Evolutionary conservation across 2,329 filamentous ascomycete genomes (phyloP), one percentile per base, ranked within the genome.

Genomic region (Aspergillus sp.): DNA sequence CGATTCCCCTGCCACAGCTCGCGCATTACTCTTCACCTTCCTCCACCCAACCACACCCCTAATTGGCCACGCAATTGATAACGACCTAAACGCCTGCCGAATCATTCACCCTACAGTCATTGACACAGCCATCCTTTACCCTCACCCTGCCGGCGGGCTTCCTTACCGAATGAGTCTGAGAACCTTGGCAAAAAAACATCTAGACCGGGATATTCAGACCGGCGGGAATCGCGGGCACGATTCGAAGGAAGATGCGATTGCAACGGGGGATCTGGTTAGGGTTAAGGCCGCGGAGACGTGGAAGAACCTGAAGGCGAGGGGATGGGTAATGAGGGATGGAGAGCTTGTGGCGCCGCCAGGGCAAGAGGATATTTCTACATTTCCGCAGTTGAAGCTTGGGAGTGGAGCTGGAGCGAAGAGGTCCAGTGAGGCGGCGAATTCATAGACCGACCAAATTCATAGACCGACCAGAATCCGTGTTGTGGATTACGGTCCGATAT

Each of bases 11-110:
- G 78, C 85, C 20, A 83, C 79, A 26, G 95, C 95, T 1, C 88
- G 95, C 8, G 80, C 85, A 1, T 81, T 97, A 0, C 83, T 99
- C 8, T 91, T 96, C 73, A 82, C 83, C 0, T 81, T 90, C 53
- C 82, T 99, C 49, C 83, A 86, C 1, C 89, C 91, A 0, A 77
- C 82, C 0, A 99, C 93, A 0, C 90, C 93, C 0, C 76, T 99
- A 1, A 90, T 99, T 47, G 95, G 95, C 0, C 95, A 99, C 72
- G 93, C 91, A 0, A 85, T 98, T 8, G 95, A 99, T 68, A 99
- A 99, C 70, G 95, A 99, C 68, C 83, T 99, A 55, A 97, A 96
- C 70, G 85, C 88, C 2, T 81, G 89, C 41, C 89, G 93, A 36
- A 83, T 98, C 50, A 87, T 96, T 44, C 95, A 98, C 66, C 90